phyloP scores from a whole-genome alignment of 176 grass and related monocot genomes.

The Avena atlantica region DNA sequence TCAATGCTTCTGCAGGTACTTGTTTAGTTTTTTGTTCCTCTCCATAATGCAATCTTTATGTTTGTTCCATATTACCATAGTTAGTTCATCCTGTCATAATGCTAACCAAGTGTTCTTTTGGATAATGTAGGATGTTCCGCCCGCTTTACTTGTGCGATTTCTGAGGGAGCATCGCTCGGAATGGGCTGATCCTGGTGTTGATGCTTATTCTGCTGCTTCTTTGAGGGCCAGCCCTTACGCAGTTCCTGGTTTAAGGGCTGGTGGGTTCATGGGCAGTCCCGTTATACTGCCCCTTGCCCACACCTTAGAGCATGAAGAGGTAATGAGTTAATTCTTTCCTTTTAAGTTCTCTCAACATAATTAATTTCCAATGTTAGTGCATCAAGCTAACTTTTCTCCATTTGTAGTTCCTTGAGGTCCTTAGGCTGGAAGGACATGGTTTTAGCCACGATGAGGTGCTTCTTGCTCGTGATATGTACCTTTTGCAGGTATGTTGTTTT shows the following conservation, averaged over 20 bases:
- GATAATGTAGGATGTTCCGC: slow-evolving; percentile 83
- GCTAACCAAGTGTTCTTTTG: neutral
- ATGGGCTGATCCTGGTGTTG: slow-evolving; percentile 94
- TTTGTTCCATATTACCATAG: neutral
- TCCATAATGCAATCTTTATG: neutral
- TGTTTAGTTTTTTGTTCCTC: slow-evolving; percentile 13
- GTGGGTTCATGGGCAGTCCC: slow-evolving; percentile 78
- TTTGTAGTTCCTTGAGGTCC: slow-evolving; percentile 86
- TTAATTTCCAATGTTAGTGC: neutral
- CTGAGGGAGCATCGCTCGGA: slow-evolving; percentile 95
- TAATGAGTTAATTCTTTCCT: slow-evolving; percentile 27
- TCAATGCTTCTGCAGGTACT: slow-evolving; percentile 93
- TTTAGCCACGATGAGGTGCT: slow-evolving; percentile 82
- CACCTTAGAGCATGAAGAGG: slow-evolving; percentile 93
- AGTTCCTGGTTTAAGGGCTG: slow-evolving; percentile 75
- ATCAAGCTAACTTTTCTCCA: neutral
- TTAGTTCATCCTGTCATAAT: neutral
- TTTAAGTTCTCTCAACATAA: neutral
- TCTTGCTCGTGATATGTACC: slow-evolving; percentile 79
- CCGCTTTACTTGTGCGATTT: slow-evolving; percentile 85
- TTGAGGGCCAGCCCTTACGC: slow-evolving; percentile 69
- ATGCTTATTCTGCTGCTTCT: slow-evolving; percentile 88
- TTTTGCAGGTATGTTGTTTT: slow-evolving; percentile 71
- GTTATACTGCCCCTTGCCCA: slow-evolving; percentile 84
- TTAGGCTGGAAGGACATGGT: slow-evolving; percentile 86